These are phyloP conservation scores for Gossypium lobatum DNA, from an alignment of 441 rosid species.

Conservation along the genomic window DNA sequence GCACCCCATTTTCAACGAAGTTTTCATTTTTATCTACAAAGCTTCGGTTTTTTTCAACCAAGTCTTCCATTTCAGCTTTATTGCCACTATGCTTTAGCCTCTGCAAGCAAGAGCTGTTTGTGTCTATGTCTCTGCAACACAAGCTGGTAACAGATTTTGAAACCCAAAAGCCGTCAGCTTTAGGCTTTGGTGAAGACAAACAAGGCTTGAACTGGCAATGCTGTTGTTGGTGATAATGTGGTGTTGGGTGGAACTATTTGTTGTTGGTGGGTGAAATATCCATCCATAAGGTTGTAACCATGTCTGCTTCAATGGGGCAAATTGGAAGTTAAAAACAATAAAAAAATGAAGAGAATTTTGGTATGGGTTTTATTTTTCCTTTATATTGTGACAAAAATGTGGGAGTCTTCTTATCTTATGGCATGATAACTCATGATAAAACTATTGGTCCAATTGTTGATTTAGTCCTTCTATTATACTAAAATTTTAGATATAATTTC, in stretches of 20 bases:
- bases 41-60: slow-evolving; percentile 30
- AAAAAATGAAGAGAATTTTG: neutral
- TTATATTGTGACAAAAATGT: neutral
- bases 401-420: slow-evolving; percentile 17
- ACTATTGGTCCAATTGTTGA: too few relatives aligned
- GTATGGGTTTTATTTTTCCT: neutral
- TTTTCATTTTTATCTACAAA: slow-evolving; percentile 32
- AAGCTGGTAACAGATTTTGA: slow-evolving; percentile 35
- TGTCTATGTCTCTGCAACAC: slow-evolving; percentile 23
- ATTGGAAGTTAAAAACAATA: neutral
- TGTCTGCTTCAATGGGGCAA: slow-evolving; percentile 26
- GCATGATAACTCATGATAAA: too few relatives aligned
- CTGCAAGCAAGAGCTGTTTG: slow-evolving; percentile 29
- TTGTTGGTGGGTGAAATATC: slow-evolving; percentile 36
- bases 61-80: too few relatives aligned
- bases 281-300: slow-evolving; percentile 43
- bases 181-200: slow-evolving; percentile 26
- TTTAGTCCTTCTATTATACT: too few relatives aligned
- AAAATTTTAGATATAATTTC: too few relatives aligned
- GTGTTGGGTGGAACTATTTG: slow-evolving; percentile 22
- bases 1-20: slow-evolving; percentile 21
- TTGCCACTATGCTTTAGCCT: slow-evolving; percentile 16
- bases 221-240: neutral
- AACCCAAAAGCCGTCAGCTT: slow-evolving; percentile 31
- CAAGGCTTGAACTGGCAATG: slow-evolving; percentile 33